Conservation (phyloP, 148 eudicot species). For the Gaultheria prostrata region DNA sequence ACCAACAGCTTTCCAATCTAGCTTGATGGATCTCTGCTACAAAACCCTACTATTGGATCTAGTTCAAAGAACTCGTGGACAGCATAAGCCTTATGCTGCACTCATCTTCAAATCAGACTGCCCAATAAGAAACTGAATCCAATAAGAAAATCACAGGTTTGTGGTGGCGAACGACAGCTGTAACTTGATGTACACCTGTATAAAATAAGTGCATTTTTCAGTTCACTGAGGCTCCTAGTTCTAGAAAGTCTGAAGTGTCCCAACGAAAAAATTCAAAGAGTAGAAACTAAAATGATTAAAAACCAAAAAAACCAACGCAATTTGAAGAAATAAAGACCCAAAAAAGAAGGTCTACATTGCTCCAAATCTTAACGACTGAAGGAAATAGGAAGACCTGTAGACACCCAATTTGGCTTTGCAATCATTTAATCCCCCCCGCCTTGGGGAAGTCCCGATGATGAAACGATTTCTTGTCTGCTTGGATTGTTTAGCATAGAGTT, state of each 20-base stretch:
- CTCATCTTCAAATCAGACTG: conserved; percentile 2
- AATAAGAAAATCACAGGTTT: background rate
- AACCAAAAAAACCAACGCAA: background rate
- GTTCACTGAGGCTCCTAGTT: background rate
- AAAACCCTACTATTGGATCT: conserved; percentile 6
- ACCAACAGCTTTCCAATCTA: background rate
- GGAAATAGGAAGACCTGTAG: background rate
- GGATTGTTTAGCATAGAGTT: too few relatives aligned
- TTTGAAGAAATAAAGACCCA: background rate
- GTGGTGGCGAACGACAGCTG: background rate
- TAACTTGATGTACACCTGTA: background rate
- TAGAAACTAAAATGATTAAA: background rate
- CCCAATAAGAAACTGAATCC: background rate
- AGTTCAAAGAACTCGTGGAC: background rate
- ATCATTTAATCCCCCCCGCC: too few relatives aligned
- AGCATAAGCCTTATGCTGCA: background rate
- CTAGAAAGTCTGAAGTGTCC: background rate
- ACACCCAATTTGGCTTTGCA: too few relatives aligned
- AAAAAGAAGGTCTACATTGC: background rate
- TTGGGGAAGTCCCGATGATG: too few relatives aligned
- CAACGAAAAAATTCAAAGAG: background rate
- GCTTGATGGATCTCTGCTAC: background rate
- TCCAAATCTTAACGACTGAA: background rate
- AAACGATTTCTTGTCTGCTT: too few relatives aligned
- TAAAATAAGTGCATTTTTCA: background rate